Conservation (phyloP, 306 rosid species). For the Casuarina glauca region DNA sequence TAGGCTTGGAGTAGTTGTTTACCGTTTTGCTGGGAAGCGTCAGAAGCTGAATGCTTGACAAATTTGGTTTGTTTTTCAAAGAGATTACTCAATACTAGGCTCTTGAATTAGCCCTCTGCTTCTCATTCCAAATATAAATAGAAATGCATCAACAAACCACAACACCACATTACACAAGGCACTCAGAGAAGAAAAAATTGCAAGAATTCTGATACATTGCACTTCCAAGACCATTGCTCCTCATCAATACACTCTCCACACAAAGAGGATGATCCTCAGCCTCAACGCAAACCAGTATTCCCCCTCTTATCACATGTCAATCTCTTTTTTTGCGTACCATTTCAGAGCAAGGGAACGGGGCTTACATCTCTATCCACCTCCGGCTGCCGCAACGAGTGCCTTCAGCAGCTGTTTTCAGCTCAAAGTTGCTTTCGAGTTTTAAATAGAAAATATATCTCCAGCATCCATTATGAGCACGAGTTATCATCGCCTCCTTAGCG, state of each 20-base stretch:
- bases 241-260: not conserved
- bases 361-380: not conserved
- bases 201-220: not conserved
- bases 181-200: not conserved
- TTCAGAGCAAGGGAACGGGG: not conserved
- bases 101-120: not conserved
- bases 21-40: slow-evolving; percentile 53
- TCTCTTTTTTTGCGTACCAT: not conserved
- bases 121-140: too few species aligned
- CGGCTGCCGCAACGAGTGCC: not conserved
- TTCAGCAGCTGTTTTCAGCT: slow-evolving; percentile 5
- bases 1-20: slow-evolving; percentile 67
- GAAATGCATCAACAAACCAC: not conserved
- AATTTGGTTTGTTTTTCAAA: not conserved
- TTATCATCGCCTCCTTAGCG: slow-evolving; percentile 53
- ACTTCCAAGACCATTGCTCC: not conserved
- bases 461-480: not conserved
- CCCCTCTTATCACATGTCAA: not conserved
- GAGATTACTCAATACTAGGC: not conserved
- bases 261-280: not conserved
- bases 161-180: not conserved
- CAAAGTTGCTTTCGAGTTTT: not conserved
- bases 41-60: not conserved
- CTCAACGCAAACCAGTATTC: not conserved
- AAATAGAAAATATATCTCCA: not conserved